Base-by-base conservation (phyloP, 768 basidiomycete species). In the Antrodiella citrinella region DNA sequence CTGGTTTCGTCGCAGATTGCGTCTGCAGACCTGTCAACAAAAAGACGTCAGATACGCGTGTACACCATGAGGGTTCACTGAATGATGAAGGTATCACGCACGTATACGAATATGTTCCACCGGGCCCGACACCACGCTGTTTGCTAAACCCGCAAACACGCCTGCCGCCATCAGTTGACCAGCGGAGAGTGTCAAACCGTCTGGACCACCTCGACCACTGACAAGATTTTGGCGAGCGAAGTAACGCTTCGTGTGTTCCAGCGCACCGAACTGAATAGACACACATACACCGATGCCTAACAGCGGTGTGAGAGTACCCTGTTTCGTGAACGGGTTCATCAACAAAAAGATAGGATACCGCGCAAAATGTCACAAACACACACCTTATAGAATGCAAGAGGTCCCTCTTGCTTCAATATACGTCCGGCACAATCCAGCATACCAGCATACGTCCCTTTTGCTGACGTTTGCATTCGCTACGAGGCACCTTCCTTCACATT, bases 21-120 rank as follows among this genome's bases (percentile, higher is more conserved):
- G 89, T 94, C 69, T 98, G 95, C 21, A 98, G 71, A 49, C 93
- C 91, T 94, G 30, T 35, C 30, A 35, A 57, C 3, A 18, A 48
- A 9, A 44, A 26, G 21, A 56, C n/a, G 23, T 48, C 15, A n/a
- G 48, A 35, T 35, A 35, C 30, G 15, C 30, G 30, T 35, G 30
- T 35, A 21, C 21, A 46, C 22, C 3, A 20, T 11, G 35, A 35
- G 7, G 30, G 7, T 35, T 35, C 7, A 10, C 4, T 1, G 12
- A 10, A 22, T 39, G 26, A 35, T n/a, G 47, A 45, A 43, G 21
- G 30, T 4, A 35, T 35, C 30, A 72, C 86, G 64, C 57, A 91
- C 91, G 84, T 56, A 97, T 98, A 70, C 94, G 89, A 63, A 97
- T 93, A 62, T 97, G 94, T 66, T 98, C 94, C 15, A 98, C 94